Evolutionary conservation across 1,284 basidiomycete species (phyloP).

Genomic region (Puccinia horiana): DNA sequence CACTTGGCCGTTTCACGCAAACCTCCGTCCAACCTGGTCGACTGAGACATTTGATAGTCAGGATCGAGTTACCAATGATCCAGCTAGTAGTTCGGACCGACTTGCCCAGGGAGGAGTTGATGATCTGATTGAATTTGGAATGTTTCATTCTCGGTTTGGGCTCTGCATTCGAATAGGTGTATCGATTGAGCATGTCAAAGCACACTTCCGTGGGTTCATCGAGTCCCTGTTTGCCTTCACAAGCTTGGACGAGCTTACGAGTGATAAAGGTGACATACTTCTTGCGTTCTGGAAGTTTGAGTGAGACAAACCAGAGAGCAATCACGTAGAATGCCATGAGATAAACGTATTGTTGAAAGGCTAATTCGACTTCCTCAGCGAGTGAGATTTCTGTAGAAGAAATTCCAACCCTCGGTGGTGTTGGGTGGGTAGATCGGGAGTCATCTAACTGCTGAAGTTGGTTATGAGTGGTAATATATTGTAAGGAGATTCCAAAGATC

Average conservation of each 20-base stretch:
- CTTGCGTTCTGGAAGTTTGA: slow-evolving; percentile 80
- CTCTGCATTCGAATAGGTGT: slow-evolving; percentile 90
- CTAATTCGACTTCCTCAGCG: slow-evolving; percentile 28
- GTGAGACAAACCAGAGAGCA: slow-evolving; percentile 90
- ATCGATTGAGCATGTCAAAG: slow-evolving; percentile 95
- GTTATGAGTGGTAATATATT: slow-evolving; percentile 91
- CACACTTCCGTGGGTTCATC: slow-evolving; percentile 94
- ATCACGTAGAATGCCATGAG: slow-evolving; percentile 63
- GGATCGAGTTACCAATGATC: slow-evolving; percentile 80
- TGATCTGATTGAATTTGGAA: slow-evolving; percentile 67
- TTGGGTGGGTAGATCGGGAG: slow-evolving; percentile 17
- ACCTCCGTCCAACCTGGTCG: slow-evolving; percentile 88
- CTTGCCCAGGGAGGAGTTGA: slow-evolving; percentile 56
- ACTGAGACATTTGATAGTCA: slow-evolving; percentile 76
- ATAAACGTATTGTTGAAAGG: slow-evolving; percentile 59
- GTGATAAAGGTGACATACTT: slow-evolving; percentile 84
- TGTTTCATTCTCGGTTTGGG: slow-evolving; percentile 76
- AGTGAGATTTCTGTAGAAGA: slow-evolving; percentile 9
- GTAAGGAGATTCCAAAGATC: slow-evolving; percentile 90
- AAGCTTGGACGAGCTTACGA: slow-evolving; percentile 81
- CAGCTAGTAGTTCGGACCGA: slow-evolving; percentile 72
- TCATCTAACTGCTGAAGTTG: slow-evolving; percentile 56
- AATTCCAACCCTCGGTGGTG: slow-evolving; percentile 55
- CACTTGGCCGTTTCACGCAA: slow-evolving; percentile 80
- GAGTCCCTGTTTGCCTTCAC: slow-evolving; percentile 72